These are phyloP conservation scores for Setomelanomma holmii DNA, from an alignment of 2,329 filamentous ascomycete species.

Conservation along the genomic window DNA sequence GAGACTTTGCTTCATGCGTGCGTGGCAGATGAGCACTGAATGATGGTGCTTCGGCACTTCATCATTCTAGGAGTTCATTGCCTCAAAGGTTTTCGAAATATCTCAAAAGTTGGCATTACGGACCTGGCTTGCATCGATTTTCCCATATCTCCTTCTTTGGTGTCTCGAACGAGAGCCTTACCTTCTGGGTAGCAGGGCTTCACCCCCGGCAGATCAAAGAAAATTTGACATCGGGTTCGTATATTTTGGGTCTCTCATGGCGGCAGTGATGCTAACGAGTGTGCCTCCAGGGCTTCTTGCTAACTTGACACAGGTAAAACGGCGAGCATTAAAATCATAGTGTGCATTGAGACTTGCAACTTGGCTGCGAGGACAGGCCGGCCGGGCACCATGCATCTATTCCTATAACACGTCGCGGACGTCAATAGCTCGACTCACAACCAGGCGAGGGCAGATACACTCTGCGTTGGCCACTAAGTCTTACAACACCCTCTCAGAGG, in stretches of 20 bases:
- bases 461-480: no score
- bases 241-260: neutral
- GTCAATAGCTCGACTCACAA: no score
- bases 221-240: neutral
- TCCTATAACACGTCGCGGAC: no score
- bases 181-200: neutral
- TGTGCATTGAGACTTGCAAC: no score
- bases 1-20: neutral
- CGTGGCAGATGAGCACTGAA: neutral
- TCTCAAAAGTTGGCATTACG: conserved; percentile 6
- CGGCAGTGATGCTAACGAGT: neutral
- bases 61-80: neutral
- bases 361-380: neutral
- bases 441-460: no score
- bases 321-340: neutral
- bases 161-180: neutral
- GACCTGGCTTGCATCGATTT: neutral
- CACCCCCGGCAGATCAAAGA: neutral
- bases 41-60: conserved; percentile 2
- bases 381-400: no score
- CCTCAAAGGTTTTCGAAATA: conserved; percentile 1
- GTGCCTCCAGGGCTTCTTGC: no score
- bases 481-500: no score
- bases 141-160: conserved; percentile 1
- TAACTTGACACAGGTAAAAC: neutral